Evolutionary conservation across 2,329 filamentous ascomycete species (phyloP).

Genomic region (Nemania sp.): DNA sequence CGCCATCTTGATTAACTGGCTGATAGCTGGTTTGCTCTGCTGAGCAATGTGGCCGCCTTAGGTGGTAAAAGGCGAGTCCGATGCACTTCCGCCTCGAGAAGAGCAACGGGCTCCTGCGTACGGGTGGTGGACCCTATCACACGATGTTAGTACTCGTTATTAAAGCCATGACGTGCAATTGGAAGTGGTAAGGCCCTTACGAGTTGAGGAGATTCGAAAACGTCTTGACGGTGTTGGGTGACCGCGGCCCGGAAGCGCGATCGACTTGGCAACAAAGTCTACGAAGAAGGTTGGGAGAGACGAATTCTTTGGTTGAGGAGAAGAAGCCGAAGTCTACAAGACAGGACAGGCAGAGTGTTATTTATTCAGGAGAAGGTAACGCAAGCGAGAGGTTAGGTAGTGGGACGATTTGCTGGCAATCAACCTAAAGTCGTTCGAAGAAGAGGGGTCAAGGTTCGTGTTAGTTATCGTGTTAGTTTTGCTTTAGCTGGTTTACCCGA

Average conservation of each 20-base stretch:
- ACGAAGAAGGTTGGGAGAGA: neutral
- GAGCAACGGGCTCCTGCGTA: conserved; percentile 96
- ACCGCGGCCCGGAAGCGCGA: conserved; percentile 64
- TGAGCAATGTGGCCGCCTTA: conserved; percentile 49
- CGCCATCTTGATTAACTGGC: conserved; percentile 68
- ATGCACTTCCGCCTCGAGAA: conserved; percentile 76
- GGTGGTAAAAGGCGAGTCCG: conserved; percentile 63
- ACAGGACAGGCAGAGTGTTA: too few relatives aligned
- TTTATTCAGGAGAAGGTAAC: too few relatives aligned
- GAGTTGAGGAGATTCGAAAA: conserved; percentile 98
- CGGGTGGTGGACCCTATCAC: conserved; percentile 81
- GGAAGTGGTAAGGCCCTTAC: conserved; percentile 55
- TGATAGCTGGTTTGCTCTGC: conserved; percentile 22
- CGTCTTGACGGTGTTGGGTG: conserved; percentile 77
- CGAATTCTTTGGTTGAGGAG: too few relatives aligned
- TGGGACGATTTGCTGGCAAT: too few relatives aligned
- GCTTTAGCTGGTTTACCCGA: conserved; percentile 16
- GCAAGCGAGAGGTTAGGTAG: too few relatives aligned
- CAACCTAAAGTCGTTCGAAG: too few relatives aligned
- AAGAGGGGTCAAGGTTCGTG: too few relatives aligned
- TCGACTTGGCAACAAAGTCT: conserved; percentile 41
- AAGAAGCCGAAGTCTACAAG: conserved; percentile 3
- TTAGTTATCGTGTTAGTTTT: too few relatives aligned
- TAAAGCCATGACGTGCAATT: conserved; percentile 17
- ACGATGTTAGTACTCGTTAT: too few relatives aligned